A percentile compares a stretch with the other conserved stretches of the same genome.
Conservation (phyloP, 78 protist species). For the Tieghemostelium lacteum region DNA sequence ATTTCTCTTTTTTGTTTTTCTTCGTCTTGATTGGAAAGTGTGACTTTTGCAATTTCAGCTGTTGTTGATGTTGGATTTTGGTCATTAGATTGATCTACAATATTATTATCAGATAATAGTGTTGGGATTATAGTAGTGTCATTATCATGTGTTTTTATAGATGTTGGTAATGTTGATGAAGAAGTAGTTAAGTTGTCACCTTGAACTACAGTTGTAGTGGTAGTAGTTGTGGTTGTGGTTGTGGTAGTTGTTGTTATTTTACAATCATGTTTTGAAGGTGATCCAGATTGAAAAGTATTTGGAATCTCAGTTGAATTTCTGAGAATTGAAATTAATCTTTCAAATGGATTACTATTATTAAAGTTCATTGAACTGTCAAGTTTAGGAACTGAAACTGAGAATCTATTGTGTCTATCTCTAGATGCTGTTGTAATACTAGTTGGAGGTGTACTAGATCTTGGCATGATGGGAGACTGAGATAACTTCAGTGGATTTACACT, state of each 20-base stretch:
- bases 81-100: background rate
- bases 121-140: no score
- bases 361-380: conserved; percentile 61
- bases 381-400: conserved; percentile 62
- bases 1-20: conserved; percentile 13
- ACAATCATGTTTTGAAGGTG: no score
- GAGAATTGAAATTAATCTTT: conserved; percentile 24
- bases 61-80: conserved; percentile 6
- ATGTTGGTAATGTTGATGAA: background rate
- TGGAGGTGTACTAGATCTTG: background rate
- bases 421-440: background rate
- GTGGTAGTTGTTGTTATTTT: background rate
- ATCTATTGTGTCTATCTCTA: conserved; percentile 16
- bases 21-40: conserved; percentile 9
- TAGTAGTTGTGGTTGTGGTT: background rate
- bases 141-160: background rate
- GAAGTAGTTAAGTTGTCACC: background rate
- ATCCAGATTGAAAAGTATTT: no score
- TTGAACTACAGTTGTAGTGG: background rate
- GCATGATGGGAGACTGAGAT: no score
- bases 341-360: conserved; percentile 61
- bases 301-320: conserved; percentile 24
- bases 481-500: no score
- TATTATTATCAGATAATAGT: no score
- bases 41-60: background rate